These are phyloP conservation scores for Talaromyces amestolkiae DNA, from an alignment of 2,329 filamentous ascomycete genomes.

Conservation along the genomic window DNA sequence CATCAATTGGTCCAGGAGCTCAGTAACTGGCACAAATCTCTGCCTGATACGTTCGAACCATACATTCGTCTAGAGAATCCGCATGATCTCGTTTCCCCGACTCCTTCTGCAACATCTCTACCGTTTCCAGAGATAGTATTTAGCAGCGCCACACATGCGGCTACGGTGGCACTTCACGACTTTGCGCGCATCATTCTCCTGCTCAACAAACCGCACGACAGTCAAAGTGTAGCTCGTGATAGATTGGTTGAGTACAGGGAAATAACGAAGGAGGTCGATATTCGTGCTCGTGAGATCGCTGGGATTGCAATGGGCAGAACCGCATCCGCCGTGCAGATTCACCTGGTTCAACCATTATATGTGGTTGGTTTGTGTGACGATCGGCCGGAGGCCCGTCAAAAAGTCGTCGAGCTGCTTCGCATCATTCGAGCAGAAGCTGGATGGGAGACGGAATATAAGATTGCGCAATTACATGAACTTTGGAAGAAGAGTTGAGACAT, in stretches of 20 bases:
- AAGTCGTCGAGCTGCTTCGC: constrained; percentile 55
- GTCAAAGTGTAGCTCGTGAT: constrained; percentile 53
- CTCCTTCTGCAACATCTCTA: constrained; percentile 25
- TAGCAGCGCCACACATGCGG: constrained; percentile 59
- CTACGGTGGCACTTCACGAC: constrained; percentile 64
- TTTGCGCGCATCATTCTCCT: constrained; percentile 62
- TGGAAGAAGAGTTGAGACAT: constrained; percentile 26
- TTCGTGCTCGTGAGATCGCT: constrained; percentile 58
- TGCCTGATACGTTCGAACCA: constrained; percentile 58
- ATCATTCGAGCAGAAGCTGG: constrained; percentile 61
- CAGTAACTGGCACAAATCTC: constrained; percentile 55
- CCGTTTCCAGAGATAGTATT: constrained; percentile 60
- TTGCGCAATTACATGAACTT: constrained; percentile 46
- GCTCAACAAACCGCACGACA: constrained; percentile 59
- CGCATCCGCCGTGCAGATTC: constrained; percentile 56
- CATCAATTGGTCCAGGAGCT: constrained; percentile 54
- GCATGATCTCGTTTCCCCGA: constrained; percentile 24
- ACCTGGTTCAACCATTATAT: constrained; percentile 58
- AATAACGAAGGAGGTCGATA: constrained; percentile 55
- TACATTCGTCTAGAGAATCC: constrained; percentile 49
- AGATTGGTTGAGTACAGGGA: constrained; percentile 57
- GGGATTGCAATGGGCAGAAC: constrained; percentile 57
- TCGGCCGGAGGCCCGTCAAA: constrained; percentile 50
- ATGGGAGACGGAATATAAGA: constrained; percentile 57
- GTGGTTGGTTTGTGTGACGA: constrained; percentile 60